Evolutionary conservation across 2,329 filamentous ascomycete species (phyloP).

Genomic region (Paracamarosporium sp.): DNA sequence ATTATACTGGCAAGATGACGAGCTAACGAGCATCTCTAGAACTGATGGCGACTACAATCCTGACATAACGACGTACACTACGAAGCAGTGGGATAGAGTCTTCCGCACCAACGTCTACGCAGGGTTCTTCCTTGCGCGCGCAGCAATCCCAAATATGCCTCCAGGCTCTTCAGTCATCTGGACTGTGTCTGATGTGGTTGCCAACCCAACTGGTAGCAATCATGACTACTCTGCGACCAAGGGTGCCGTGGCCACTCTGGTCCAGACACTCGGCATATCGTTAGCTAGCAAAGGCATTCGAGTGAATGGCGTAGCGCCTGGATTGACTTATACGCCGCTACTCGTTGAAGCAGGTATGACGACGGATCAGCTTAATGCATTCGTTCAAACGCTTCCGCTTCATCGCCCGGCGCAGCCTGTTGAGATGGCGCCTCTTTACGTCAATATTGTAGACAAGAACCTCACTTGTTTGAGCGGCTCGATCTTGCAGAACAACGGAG

Average conservation of each 20-base stretch:
- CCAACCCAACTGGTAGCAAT: not conserved
- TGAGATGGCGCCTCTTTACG: slow-evolving; percentile 12
- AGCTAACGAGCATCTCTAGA: not conserved
- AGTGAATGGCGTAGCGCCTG: slow-evolving; percentile 12
- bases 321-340: slow-evolving; percentile 11
- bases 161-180: slow-evolving; percentile 13
- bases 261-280: slow-evolving; percentile 6
- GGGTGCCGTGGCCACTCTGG: slow-evolving; percentile 9
- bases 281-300: slow-evolving; percentile 9
- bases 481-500: slow-evolving; percentile 5
- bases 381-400: slow-evolving; percentile 4
- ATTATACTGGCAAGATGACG: not conserved
- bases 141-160: slow-evolving; percentile 10
- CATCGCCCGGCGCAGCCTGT: slow-evolving; percentile 10
- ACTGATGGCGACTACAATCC: not conserved
- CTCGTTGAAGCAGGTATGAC: slow-evolving; percentile 1
- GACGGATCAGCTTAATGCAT: not conserved
- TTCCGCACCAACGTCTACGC: slow-evolving; percentile 15
- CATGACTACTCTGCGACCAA: slow-evolving; percentile 14
- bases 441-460: slow-evolving; percentile 5
- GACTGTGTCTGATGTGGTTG: slow-evolving; percentile 12
- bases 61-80: slow-evolving; percentile 13
- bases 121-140: slow-evolving; percentile 10
- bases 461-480: not conserved
- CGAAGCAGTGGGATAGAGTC: slow-evolving; percentile 8